Conservation (phyloP, 805 yeast species). For the Candida coquimbonensis region DNA sequence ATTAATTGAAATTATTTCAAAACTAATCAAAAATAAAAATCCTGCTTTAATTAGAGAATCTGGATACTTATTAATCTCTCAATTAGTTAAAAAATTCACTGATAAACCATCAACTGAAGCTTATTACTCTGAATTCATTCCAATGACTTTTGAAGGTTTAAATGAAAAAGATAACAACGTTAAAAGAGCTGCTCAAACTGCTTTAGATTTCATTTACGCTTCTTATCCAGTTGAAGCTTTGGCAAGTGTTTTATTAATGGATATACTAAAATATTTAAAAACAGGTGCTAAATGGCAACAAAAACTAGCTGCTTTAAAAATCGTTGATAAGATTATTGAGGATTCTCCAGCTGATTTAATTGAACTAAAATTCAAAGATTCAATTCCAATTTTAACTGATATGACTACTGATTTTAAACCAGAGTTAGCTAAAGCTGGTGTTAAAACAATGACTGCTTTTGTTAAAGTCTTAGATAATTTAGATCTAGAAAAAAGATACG, state of each 20-base stretch:
- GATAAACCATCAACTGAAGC: constrained; percentile 72
- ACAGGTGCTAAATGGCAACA: constrained; percentile 93
- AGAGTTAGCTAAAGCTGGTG: constrained; percentile 83
- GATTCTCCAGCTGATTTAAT: constrained; percentile 81
- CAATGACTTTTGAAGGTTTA: constrained; percentile 58
- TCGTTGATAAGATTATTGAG: constrained; percentile 66
- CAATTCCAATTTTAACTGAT: constrained; percentile 82
- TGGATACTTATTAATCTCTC: constrained; percentile 52
- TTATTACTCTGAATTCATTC: constrained; percentile 56
- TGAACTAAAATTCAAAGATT: constrained; percentile 69
- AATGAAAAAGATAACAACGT: constrained; percentile 88
- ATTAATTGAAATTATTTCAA: constrained; percentile 51
- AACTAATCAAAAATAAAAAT: constrained; percentile 69
- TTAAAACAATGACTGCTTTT: constrained; percentile 58
- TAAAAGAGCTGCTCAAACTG: constrained; percentile 76
- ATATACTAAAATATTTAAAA: constrained; percentile 53
- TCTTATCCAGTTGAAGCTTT: constrained; percentile 72
- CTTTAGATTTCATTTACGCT: constrained; percentile 63
- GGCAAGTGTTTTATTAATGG: constrained; percentile 61
- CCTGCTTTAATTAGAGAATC: constrained; percentile 73
- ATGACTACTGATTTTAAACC: constrained; percentile 94
- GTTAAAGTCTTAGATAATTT: constrained; percentile 85
- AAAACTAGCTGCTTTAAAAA: constrained; percentile 70
- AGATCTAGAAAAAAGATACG: constrained; percentile 82
- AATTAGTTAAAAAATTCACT: constrained; percentile 54